Percentiles rank a stretch among this genome's conserved stretches.
Evolutionary conservation across 495 filamentous ascomycete species (phyloP).

Genomic region (Aspergillus nidulans): DNA sequence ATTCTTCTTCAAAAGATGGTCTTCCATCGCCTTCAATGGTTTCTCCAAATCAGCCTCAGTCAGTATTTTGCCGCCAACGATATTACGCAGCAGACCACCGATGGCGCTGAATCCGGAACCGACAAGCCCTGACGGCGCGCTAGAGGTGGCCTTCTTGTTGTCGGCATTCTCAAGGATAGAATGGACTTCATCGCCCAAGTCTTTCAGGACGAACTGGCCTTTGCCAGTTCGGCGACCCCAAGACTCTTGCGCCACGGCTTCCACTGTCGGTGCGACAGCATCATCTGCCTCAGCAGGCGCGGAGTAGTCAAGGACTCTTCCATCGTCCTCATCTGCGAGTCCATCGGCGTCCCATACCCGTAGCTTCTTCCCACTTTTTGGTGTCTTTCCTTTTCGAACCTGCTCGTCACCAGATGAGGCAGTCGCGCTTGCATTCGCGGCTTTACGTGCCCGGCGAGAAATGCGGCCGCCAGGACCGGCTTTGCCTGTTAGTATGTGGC

Average conservation of each 20-base stretch:
- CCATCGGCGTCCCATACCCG: conserved; percentile 91
- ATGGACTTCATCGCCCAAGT: conserved; percentile 90
- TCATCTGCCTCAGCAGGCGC: conserved; percentile 50
- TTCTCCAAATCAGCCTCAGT: conserved; percentile 85
- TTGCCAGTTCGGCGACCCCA: conserved; percentile 82
- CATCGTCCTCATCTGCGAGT: conserved; percentile 79
- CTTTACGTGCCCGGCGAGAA: conserved; percentile 80
- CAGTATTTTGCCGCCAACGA: conserved; percentile 88
- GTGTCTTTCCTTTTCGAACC: conserved; percentile 52
- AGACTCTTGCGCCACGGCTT: conserved; percentile 68
- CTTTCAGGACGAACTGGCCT: conserved; percentile 90
- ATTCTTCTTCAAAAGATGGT: conserved; percentile 92
- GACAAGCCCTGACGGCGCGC: conserved; percentile 58
- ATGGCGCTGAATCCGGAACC: conserved; percentile 74
- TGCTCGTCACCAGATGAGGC: conserved; percentile 82
- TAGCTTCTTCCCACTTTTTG: conserved; percentile 70
- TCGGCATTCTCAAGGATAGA: conserved; percentile 73
- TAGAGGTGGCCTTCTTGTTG: conserved; percentile 52
- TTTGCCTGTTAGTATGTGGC: conserved; percentile 67
- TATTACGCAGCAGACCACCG: conserved; percentile 83
- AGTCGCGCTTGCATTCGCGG: conserved; percentile 58
- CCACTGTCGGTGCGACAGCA: conserved; percentile 52
- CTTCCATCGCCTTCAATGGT: conserved; percentile 91
- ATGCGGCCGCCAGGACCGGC: conserved; percentile 64
- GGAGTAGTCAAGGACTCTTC: conserved; percentile 82